Base-by-base conservation (phyloP, 1,139 yeast genomes). In the Ashbya aceris region DNA sequence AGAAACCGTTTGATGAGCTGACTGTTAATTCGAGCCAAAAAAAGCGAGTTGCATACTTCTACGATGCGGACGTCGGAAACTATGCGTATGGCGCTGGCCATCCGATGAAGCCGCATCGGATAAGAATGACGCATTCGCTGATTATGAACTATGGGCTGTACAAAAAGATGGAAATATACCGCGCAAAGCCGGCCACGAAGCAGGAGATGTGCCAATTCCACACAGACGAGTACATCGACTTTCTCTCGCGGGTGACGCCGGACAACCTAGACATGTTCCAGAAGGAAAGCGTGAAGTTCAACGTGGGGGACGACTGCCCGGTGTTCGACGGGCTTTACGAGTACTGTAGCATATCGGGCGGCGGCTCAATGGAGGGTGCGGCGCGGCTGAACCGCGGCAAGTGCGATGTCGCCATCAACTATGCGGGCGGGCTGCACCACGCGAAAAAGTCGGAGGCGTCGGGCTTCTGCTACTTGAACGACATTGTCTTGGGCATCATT, bases 201-300 rank as follows among this genome's bases (percentile, higher is more conserved):
- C 96, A 89, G 65, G 98, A 91, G 61, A 89, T 91, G 96, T 87
- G 96, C 57, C 97, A 91, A 66, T 89, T 91, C 63, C 98, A 91
- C 62, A 87, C 97, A 3, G 97, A 91, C 65, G 97, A 91, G 62
- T 91, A 91, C 62, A 84, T 91, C 51, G 97, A 91, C 65, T 91
- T 91, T 61, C 69, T 91, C 52, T 83, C 94, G 40, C 73, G 97
- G 44, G 96, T 87, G 27, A 82, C 96, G 4, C 97, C 97, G 2
- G 97, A 91, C 60, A 89, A 89, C 62, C 73, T 89, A 65, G 96
- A 89, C 49, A 66, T 83, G 72, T 89, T 87, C 62, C 79, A 85
- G 54, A 87, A 87, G 61, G 97, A 91, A 64, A 95, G 86, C 60
- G 84, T 83, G 44, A 86, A 87, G 64, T 91, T 91, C 69, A 89